Conservation (phyloP, 345 rosid genomes). For the Sisymbrium altissimum region DNA sequence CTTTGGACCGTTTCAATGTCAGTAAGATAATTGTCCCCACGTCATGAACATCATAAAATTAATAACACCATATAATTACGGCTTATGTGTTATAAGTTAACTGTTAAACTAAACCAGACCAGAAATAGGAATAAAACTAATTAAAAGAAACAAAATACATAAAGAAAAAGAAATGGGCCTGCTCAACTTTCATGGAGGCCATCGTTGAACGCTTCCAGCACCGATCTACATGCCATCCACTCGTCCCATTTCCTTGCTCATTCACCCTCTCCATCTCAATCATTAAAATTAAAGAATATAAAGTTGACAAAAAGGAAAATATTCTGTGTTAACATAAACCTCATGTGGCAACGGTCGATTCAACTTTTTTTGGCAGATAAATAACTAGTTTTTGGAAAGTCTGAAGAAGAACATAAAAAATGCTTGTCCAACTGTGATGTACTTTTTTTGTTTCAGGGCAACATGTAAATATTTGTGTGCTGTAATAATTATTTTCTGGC, state of each 20-base stretch:
- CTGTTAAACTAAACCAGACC: neutral
- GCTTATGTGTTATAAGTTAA: neutral
- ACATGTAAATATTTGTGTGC: neutral
- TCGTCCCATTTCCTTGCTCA: slow-evolving; percentile 5
- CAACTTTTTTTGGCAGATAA: neutral
- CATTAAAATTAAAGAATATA: neutral
- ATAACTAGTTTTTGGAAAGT: neutral
- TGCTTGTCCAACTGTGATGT: neutral
- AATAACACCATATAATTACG: slow-evolving; percentile 15
- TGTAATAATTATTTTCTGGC: neutral
- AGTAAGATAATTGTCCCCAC: slow-evolving; percentile 25
- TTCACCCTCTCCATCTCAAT: slow-evolving; percentile 2
- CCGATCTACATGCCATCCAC: slow-evolving; percentile 29
- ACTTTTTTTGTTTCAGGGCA: neutral
- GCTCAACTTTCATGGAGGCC: slow-evolving; percentile 14
- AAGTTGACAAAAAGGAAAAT: neutral
- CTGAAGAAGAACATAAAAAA: neutral
- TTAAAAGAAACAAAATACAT: neutral
- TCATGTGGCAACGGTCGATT: neutral
- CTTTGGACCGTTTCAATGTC: slow-evolving; percentile 26
- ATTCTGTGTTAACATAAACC: neutral
- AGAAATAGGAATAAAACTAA: slow-evolving; percentile 3
- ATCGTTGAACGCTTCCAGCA: slow-evolving; percentile 18
- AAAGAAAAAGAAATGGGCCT: slow-evolving; percentile 6
- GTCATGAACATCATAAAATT: slow-evolving; percentile 26